Base-by-base conservation (phyloP, 345 rosid species). In the Aegle marmelos region DNA sequence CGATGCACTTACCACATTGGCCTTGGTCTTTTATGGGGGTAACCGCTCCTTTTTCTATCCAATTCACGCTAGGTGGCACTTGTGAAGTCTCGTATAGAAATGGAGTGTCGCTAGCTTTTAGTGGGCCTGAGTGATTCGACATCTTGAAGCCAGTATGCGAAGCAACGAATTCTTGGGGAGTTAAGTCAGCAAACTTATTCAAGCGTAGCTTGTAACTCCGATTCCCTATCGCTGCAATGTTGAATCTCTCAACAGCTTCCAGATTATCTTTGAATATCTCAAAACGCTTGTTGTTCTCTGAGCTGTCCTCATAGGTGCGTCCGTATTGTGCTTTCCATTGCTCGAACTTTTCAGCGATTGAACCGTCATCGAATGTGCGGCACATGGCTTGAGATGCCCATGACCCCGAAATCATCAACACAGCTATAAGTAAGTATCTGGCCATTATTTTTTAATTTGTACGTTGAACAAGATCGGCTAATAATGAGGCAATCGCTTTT, bases 261-360 rank as follows among this genome's bases (percentile, higher is more conserved):
- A 89, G 76, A 73, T 87, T 92, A 50, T 74, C 83, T 78, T 78
- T 85, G 74, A 90, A 90, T 11, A 82, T 85, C 37, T 78, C 9
- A 13, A 83, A 82, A 4, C 90, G 83, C 37, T 1, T 76, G 2
- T 64, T 75, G 73, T 82, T 83, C 54, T 89, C 92, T 19, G 75
- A 82, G 5, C 27, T 5, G n/a, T 76, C 74, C 5, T 69, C 10
- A 57, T 90, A 88, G 57, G 63, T 75, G 3, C 84, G 82, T 56
- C 81, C 82, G 72, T 86, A 78, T 31, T 75, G 57, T 24, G 65
- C 67, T 84, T 70, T 80, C 91, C 89, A 88, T 76, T 83, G 82
- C 75, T 78, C 86, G 68, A 86, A 82, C 80, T 70, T 86, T 77
- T 83, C 74, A 0, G 57, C 34, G 74, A 83, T 68, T 82, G 79